Evolutionary conservation across 495 filamentous ascomycete genomes (phyloP), one percentile per base, ranked within the genome.

Genomic region (Physcia stellaris): DNA sequence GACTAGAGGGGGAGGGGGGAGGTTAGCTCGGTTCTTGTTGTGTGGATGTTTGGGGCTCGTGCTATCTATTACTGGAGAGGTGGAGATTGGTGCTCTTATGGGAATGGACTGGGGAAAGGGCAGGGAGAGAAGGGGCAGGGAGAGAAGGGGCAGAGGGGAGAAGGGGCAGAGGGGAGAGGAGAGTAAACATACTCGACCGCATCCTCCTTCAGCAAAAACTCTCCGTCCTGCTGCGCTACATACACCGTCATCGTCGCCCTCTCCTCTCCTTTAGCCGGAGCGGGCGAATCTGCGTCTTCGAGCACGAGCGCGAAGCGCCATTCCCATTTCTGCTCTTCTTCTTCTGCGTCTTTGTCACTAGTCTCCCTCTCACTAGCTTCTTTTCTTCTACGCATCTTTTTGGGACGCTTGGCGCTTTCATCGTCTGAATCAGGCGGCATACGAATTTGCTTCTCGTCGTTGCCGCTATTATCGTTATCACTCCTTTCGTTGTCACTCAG

Each of bases 281-380:
- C 19, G n/a, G 33, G 18, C 13, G 16, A n/a, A 11, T 18, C 42
- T 0, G 66, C 67, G 41, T 80, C 75, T 54, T 86, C 77, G 11
- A 93, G 71, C 6, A 78, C 61, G 27, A 93, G 62, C 23, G 65
- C 68, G 48, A 93, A 92, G 18, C 73, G 70, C 85, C 85, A 92
- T 51, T 83, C 73, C 83, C 82, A 90, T 20, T 52, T 49, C 12
- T 18, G 13, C 12, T 45, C 43, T 11, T 31, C 13, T 11, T 47
- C 39, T 29, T 40, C 47, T 11, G 38, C 40, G 18, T 33, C 35
- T 3, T 43, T 42, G 5, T 31, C 39, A 13, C 24, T 48, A 13
- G 38, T 4, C 11, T 39, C 28, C 17, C 29, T 43, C 32, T 31
- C 36, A 19, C 15, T 34, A 15, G 18, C 4, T 2, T 30, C 15